A percentile compares a stretch with the other conserved stretches of the same genome.
Conservation (phyloP, 768 basidiomycete genomes). For the Cystofilobasidium capitatum region DNA sequence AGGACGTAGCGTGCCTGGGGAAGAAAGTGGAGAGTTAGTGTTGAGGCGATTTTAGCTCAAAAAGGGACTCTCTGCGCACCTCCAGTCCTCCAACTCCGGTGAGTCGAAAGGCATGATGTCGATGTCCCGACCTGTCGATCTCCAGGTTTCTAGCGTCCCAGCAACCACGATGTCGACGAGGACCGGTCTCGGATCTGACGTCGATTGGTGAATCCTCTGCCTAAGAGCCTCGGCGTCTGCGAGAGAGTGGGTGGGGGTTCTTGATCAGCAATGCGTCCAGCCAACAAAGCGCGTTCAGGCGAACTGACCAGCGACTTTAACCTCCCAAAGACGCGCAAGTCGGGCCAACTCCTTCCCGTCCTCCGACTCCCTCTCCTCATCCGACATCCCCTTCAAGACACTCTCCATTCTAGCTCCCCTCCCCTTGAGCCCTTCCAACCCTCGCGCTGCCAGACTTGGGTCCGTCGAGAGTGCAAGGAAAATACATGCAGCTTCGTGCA, state of each 20-base stretch:
- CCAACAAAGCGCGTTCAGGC: no score
- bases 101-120: conserved; percentile 2
- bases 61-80: no score
- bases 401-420: not conserved
- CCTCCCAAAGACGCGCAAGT: not conserved
- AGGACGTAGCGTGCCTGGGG: not conserved
- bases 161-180: not conserved
- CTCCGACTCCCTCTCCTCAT: not conserved
- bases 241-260: no score
- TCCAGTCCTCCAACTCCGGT: not conserved
- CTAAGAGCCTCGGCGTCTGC: no score
- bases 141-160: not conserved
- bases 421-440: not conserved
- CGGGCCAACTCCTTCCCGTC: not conserved
- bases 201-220: no score
- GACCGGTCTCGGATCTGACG: not conserved
- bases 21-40: not conserved
- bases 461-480: not conserved
- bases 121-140: not conserved
- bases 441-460: not conserved
- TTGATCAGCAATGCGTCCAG: no score
- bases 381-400: not conserved
- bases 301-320: no score
- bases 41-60: no score
- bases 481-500: not conserved